Conservation (phyloP, 805 yeast species). For the Brettanomyces anomalus region DNA sequence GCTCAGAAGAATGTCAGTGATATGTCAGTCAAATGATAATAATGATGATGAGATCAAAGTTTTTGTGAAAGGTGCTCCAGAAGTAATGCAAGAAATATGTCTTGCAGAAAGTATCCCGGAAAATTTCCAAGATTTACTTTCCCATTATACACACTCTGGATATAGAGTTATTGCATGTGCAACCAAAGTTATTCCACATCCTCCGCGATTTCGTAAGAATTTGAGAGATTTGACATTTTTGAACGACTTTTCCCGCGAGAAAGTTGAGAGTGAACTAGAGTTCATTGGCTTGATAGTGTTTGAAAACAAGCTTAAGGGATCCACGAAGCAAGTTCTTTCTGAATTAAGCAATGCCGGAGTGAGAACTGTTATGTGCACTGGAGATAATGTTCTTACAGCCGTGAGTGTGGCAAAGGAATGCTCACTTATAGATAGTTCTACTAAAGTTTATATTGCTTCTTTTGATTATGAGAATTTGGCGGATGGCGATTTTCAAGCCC, state of each 20-base stretch:
- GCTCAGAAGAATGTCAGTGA: constrained; percentile 84
- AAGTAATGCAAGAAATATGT: constrained; percentile 77
- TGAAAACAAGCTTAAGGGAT: constrained; percentile 77
- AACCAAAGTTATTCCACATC: constrained; percentile 31
- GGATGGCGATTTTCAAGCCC: constrained; percentile 2
- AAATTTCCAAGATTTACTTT: constrained; percentile 63
- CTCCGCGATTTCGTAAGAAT: constrained; percentile 2
- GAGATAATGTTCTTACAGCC: constrained; percentile 92
- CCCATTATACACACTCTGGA: constrained; percentile 87
- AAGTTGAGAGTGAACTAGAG: constrained; percentile 57
- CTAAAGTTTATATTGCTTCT: constrained; percentile 53
- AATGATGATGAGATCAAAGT: constrained; percentile 28
- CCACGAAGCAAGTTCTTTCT: constrained; percentile 53
- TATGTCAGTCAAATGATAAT: constrained; percentile 38
- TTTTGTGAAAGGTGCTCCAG: constrained; percentile 96
- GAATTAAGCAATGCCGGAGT: constrained; percentile 60
- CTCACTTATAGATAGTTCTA: constrained; percentile 41
- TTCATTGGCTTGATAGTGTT: constrained; percentile 87
- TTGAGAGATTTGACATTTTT: constrained; percentile 38
- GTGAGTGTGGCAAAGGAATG: constrained; percentile 88
- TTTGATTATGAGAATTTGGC: constrained; percentile 29
- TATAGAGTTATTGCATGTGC: constrained; percentile 95
- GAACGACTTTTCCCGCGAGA: constrained; percentile 46
- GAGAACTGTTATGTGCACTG: constrained; percentile 93
- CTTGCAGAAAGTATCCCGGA: constrained; percentile 59